Evolutionary conservation across 2,329 filamentous ascomycete species (phyloP).

Genomic region (Colletotrichum sp.): DNA sequence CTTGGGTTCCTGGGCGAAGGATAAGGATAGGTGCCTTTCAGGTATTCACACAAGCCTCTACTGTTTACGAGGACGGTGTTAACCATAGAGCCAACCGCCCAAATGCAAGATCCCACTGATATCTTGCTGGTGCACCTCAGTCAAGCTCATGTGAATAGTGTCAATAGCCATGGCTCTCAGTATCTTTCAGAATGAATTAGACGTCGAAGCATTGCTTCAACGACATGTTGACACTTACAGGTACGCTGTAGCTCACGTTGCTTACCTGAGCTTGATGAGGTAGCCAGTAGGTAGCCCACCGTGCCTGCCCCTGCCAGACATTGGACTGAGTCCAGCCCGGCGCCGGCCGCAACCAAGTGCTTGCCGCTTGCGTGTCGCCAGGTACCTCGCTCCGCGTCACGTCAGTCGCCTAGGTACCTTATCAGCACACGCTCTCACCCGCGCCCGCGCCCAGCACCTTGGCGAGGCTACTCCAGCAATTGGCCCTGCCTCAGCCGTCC

Average conservation of each 20-base stretch:
- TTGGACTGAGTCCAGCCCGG: not conserved
- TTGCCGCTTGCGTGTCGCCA: slow-evolving; percentile 5
- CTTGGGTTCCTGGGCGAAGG: not conserved
- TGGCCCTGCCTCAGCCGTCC: not conserved
- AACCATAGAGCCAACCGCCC: not conserved
- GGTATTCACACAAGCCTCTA: not conserved
- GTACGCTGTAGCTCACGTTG: not conserved
- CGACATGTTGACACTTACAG: not conserved
- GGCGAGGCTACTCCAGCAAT: slow-evolving; percentile 3
- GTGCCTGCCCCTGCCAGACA: not conserved
- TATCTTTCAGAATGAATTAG: not conserved
- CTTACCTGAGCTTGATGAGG: not conserved
- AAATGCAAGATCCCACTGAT: not conserved
- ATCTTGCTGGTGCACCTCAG: not conserved
- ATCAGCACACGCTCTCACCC: not conserved
- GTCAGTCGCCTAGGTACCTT: not conserved
- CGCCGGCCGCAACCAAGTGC: slow-evolving; percentile 9
- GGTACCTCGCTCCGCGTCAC: slow-evolving; percentile 1
- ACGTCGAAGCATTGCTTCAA: not conserved
- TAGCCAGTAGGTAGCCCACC: not conserved
- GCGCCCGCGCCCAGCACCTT: not conserved
- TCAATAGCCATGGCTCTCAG: not conserved
- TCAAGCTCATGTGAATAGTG: not conserved
- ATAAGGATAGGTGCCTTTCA: not conserved
- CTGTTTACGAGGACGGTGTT: not conserved